Evolutionary conservation across 345 rosid genomes (phyloP).

Genomic region (Luvunga scandens): DNA sequence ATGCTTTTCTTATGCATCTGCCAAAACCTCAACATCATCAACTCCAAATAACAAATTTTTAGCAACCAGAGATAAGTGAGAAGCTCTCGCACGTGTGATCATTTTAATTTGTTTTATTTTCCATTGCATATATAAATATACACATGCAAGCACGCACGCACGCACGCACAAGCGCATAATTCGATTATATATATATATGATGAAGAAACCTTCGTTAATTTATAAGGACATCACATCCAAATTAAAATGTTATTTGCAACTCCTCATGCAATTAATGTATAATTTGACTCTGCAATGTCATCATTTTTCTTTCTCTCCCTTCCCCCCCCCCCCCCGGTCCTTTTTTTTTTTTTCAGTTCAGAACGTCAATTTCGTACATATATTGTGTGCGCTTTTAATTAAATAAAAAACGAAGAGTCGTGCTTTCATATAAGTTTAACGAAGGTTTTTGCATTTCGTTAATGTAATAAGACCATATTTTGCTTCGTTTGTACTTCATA

Average conservation of each 20-base stretch:
- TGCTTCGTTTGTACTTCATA: no score
- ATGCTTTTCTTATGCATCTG: slow-evolving; percentile 24
- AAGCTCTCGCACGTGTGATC: slow-evolving; percentile 2
- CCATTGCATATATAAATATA: neutral
- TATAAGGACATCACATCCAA: no score
- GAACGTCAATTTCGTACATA: neutral
- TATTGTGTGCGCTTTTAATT: neutral
- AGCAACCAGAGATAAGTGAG: neutral
- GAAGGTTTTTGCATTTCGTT: neutral
- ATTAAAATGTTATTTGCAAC: neutral
- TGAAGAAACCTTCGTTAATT: no score
- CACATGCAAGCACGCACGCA: no score
- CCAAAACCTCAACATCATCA: neutral
- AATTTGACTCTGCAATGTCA: neutral
- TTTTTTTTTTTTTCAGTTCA: neutral
- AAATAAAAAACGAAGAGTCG: neutral
- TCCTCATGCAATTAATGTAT: neutral
- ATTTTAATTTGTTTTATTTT: neutral
- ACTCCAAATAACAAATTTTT: slow-evolving; percentile 2
- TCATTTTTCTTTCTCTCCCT: neutral
- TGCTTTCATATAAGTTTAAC: no score
- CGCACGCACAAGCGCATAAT: no score
- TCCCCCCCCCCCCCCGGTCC: no score
- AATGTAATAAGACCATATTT: neutral
- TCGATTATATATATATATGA: no score